phyloP scores from a whole-genome alignment of 306 rosid species.

The Cucurbita moschata region DNA sequence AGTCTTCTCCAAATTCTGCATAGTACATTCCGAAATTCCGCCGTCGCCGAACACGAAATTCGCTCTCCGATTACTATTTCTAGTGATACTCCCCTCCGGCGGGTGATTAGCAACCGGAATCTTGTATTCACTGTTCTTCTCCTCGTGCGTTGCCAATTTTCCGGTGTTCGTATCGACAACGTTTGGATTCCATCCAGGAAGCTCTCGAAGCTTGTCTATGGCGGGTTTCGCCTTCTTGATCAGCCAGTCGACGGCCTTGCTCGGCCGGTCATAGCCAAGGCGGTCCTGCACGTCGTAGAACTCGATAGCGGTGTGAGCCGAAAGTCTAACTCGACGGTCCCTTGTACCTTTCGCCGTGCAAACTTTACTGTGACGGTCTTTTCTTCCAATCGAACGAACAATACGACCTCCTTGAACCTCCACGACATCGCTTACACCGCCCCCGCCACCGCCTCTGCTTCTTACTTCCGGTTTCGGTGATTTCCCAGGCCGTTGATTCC shows the following conservation, averaged over 20 bases:
- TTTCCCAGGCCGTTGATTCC: background rate
- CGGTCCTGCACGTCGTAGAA: constrained; percentile 93
- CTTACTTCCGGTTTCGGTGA: constrained; percentile 25
- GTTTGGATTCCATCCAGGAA: constrained; percentile 67
- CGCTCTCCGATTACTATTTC: constrained; percentile 8
- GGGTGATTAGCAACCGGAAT: background rate
- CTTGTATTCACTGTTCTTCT: constrained; percentile 1
- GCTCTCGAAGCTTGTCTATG: constrained; percentile 74
- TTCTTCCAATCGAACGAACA: constrained; percentile 65
- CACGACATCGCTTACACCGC: constrained; percentile 60
- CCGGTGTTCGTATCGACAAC: background rate
- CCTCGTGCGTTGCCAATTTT: background rate
- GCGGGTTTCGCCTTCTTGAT: constrained; percentile 73
- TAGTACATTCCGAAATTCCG: constrained; percentile 8
- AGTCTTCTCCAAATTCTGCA: constrained; percentile 13
- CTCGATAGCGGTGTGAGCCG: constrained; percentile 82
- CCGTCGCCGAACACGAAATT: constrained; percentile 5
- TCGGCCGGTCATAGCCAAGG: constrained; percentile 82
- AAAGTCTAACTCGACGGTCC: constrained; percentile 78
- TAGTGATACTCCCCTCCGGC: background rate
- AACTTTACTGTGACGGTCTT: constrained; percentile 89
- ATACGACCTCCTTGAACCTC: constrained; percentile 83
- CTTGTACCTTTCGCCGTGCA: constrained; percentile 84
- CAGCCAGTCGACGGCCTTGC: constrained; percentile 93
- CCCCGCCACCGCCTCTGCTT: constrained; percentile 6